Base-by-base conservation (phyloP, 352 stramenopile genomes). In the Globisporangium solare region DNA sequence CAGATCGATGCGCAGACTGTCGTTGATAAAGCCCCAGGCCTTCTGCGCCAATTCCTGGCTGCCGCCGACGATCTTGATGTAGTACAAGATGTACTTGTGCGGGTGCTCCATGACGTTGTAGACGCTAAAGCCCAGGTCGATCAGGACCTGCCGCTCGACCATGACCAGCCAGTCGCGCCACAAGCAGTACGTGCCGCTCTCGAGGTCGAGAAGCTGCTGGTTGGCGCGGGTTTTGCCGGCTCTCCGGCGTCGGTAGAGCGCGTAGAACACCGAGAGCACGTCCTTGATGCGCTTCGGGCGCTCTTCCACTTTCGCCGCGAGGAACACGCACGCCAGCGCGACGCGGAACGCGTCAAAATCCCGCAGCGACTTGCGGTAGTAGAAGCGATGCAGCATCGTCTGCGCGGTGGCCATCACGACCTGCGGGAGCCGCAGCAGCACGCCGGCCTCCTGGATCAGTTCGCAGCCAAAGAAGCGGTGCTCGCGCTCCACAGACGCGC, bases 1-100 rank as follows among this genome's bases (percentile, higher is more conserved):
- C 12, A 97, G 64, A 56, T 97, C 85, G 15, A 73, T 70, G 10
- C 91, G 81, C 8, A 97, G 68, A 56, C 76, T 94, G 71, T 97
- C 90, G 63, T 97, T 97, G 50, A 97, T 71, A 66, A 95, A 97
- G 15, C 73, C 83, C 88, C 89, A 97, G 6, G 89, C 88, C 17
- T 74, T 63, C 57, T 97, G 88, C 10, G 87, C 87, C 43, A 96
- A 68, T 39, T 70, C 64, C 21, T 83, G 69, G 63, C 67, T 82
- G 53, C 74, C 77, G 47, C 90, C 78, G 51, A 96, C 68, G 45
- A 95, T 73, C 56, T 96, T 96, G 60, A 97, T 68, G 61, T 97
- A 97, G 70, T 97, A 97, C 47, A 97, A 58, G 54, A 97, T 90
- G 62, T 92, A 97, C 75, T 97, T 96, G 79, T 97, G 91, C 47